Percentiles rank a stretch among this genome's conserved stretches.
Evolutionary conservation across 208 protist genomes (phyloP).

Genomic region (Trypanosoma avium): DNA sequence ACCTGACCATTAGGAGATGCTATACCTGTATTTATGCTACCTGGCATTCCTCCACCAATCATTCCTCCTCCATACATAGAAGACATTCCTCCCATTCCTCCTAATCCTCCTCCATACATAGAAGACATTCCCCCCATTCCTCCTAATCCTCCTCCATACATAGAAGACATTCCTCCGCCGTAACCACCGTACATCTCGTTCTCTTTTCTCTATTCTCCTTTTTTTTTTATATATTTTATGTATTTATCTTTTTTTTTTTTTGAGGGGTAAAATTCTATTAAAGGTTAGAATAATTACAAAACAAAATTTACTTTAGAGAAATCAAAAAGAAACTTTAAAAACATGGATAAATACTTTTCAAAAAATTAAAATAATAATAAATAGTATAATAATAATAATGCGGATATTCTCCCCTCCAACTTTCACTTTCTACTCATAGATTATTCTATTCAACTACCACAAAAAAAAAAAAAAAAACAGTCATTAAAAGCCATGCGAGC

Average conservation of each 20-base stretch:
- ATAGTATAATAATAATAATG: no score
- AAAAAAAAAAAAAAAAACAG: no score
- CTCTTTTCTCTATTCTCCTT: slow-evolving; percentile 27
- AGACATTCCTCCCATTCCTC: slow-evolving; percentile 26
- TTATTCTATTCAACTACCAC: no score
- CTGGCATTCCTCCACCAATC: slow-evolving; percentile 5
- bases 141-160: slow-evolving; percentile 46
- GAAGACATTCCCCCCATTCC: slow-evolving; percentile 33
- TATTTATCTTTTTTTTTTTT: slow-evolving; percentile 14
- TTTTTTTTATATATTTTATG: slow-evolving; percentile 12
- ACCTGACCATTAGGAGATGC: slow-evolving; percentile 2
- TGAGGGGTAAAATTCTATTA: slow-evolving; percentile 11
- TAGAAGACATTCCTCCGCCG: slow-evolving; percentile 31
- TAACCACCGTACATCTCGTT: slow-evolving; percentile 32
- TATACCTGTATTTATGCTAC: not conserved
- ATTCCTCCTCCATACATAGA: slow-evolving; percentile 25
- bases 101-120: slow-evolving; percentile 43
- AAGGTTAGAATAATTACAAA: no score
- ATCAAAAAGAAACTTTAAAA: slow-evolving; percentile 2
- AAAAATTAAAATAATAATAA: no score
- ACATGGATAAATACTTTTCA: no score
- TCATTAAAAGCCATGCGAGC: no score
- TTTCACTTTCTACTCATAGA: no score
- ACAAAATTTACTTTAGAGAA: no score
- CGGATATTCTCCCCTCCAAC: no score